Evolutionary conservation across 2,329 filamentous ascomycete genomes (phyloP), one percentile per base, ranked within the genome.

Genomic region (Aspergillus brasiliensis): DNA sequence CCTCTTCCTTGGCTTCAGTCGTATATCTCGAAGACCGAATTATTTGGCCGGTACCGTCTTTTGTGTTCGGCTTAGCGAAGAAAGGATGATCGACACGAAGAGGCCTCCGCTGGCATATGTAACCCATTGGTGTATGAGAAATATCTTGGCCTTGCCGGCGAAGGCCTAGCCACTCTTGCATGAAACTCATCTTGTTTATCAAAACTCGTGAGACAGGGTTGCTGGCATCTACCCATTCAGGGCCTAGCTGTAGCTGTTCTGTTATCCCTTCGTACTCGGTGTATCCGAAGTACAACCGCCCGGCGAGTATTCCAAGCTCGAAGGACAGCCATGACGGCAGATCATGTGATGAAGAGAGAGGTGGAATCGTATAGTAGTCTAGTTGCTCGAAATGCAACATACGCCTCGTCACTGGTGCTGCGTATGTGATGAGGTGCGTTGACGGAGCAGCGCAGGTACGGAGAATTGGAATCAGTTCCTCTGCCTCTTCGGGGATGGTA

Each of bases 401-500:
- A 1, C 78, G 77, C 28, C 81, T 79, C 0, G 87, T 88, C 0
- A 87, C 79, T 0, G 88, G 85, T 0, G 87, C 82, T 0, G 86
- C 79, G 60, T 90, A 90, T 0, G 79, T 73, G 0, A 89, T 66
- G 0, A 90, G 74, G 57, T 83, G 78, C 0, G 80, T 78, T 0
- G 15, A 3, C 2, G 67, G 34, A 0, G 34, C 38, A 4, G 37
- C 19, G 0, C 42, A 11, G 0, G 46, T 17, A 6, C 71, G 72
- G 40, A 88, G 62, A 0, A 78, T 61, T 0, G 79, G 78, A 3
- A 90, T 77, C 0, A 89, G 63, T 0, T 67, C 48, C 57, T 90
- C 85, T 0, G 82, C 86, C 68, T 91, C 88, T 63, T 90, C 87
- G 0, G 86, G 84, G 27, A 84, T 85, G 1, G 90, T 67, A 2